Percentiles rank a stretch among this genome's conserved stretches.
Evolutionary conservation across 2,329 filamentous ascomycete genomes (phyloP).

Genomic region (Emergomyces pasteurianus): DNA sequence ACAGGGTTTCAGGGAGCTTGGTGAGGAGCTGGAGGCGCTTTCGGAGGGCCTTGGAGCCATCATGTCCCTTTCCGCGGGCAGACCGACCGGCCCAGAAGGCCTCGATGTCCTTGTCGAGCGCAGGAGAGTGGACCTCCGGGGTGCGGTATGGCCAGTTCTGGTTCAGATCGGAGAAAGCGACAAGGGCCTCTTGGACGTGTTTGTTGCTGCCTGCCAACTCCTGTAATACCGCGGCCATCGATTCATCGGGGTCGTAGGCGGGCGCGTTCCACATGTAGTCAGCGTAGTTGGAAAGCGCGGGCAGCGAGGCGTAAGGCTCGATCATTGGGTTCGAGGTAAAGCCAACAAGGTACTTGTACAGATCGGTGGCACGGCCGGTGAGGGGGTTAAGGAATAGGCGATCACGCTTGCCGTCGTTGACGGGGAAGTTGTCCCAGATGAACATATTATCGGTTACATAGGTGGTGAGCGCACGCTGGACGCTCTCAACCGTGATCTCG

Average conservation of each 20-base stretch:
- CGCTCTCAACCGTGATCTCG: conserved; percentile 13
- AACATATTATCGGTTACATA: conserved; percentile 15
- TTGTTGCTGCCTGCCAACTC: conserved; percentile 8
- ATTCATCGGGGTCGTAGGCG: conserved; percentile 10
- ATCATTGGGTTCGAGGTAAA: conserved; percentile 16
- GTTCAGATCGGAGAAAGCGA: conserved; percentile 13
- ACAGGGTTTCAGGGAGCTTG: neutral
- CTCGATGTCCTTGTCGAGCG: conserved; percentile 10
- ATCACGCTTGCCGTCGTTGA: conserved; percentile 14
- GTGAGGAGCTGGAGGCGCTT: neutral
- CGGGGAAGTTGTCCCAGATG: conserved; percentile 17
- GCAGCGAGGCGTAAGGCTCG: conserved; percentile 13
- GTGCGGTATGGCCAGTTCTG: conserved; percentile 15
- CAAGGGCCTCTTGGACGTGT: conserved; percentile 7
- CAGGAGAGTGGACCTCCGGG: conserved; percentile 9
- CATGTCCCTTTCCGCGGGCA: neutral
- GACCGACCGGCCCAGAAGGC: conserved; percentile 11
- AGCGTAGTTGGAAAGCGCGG: conserved; percentile 12
- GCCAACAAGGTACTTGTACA: conserved; percentile 14
- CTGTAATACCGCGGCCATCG: conserved; percentile 7
- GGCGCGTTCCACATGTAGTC: conserved; percentile 15
- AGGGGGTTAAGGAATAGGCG: conserved; percentile 16
- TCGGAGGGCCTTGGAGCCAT: neutral
- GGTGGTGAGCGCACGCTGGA: conserved; percentile 9
- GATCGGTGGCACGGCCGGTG: conserved; percentile 9